Percentiles rank a stretch among this genome's conserved stretches.
These are phyloP conservation scores for Neurospora sp. DNA, from an alignment of 495 filamentous ascomycete species.

Conservation along the genomic window DNA sequence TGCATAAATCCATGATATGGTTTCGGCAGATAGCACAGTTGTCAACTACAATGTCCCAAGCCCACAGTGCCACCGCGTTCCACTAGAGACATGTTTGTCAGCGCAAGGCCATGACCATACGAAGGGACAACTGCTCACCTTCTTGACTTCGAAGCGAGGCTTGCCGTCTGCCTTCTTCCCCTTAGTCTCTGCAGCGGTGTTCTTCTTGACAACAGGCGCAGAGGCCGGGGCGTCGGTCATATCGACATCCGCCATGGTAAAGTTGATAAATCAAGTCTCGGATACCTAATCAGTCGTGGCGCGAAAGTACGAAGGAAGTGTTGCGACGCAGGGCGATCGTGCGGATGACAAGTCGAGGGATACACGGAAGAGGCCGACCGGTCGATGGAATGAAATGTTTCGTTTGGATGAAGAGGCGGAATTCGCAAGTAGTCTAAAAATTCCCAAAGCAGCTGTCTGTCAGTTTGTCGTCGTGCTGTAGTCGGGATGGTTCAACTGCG, in stretches of 20 bases:
- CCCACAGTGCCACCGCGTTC: conserved; percentile 99
- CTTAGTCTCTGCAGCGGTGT: conserved; percentile 35
- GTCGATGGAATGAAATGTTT: background rate
- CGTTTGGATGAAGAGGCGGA: background rate
- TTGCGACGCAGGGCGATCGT: background rate
- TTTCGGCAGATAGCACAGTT: conserved; percentile 99
- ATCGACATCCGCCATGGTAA: conserved; percentile 87
- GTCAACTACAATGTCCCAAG: conserved; percentile 99
- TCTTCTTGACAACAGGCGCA: conserved; percentile 47
- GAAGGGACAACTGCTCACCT: conserved; percentile 45
- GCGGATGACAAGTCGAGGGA: background rate
- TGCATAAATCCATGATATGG: conserved; percentile 99
- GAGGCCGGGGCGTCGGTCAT: conserved; percentile 80
- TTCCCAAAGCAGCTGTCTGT: background rate
- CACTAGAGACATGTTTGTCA: conserved; percentile 48
- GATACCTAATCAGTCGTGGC: background rate
- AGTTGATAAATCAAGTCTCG: background rate
- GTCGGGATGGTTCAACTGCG: background rate
- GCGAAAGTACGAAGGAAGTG: background rate
- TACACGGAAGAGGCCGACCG: background rate
- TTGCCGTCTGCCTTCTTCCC: conserved; percentile 56
- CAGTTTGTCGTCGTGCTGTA: background rate
- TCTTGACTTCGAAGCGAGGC: conserved; percentile 97
- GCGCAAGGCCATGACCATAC: background rate
- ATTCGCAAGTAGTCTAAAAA: background rate